Percentiles rank a stretch among this genome's conserved stretches.
Evolutionary conservation across 2,329 filamentous ascomycete genomes (phyloP).

Genomic region (Arachnomyces sp.): DNA sequence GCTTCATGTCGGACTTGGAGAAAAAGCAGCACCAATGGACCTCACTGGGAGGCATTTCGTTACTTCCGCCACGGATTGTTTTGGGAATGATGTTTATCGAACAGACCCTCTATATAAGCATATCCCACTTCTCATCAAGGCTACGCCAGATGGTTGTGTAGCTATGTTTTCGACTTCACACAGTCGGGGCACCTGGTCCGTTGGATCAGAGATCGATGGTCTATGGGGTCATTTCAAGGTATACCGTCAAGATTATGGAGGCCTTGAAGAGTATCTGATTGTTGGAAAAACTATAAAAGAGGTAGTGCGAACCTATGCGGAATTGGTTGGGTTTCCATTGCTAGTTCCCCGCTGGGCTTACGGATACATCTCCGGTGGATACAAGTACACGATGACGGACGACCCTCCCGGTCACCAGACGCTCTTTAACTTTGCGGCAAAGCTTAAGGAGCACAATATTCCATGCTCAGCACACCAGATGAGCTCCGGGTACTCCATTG

Average conservation of each 20-base stretch:
- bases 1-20: slow-evolving; percentile 63
- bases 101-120: slow-evolving; percentile 71
- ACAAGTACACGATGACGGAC: slow-evolving; percentile 54
- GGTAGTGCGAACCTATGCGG: slow-evolving; percentile 58
- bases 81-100: slow-evolving; percentile 64
- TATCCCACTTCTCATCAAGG: slow-evolving; percentile 64
- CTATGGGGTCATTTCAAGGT: slow-evolving; percentile 70
- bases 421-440: slow-evolving; percentile 53
- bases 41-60: slow-evolving; percentile 59
- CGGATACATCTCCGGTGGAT: slow-evolving; percentile 63
- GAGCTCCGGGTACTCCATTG: slow-evolving; percentile 65
- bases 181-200: slow-evolving; percentile 55
- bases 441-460: slow-evolving; percentile 58
- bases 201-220: slow-evolving; percentile 67
- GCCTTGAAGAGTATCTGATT: slow-evolving; percentile 63
- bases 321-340: slow-evolving; percentile 60
- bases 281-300: slow-evolving; percentile 60
- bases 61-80: slow-evolving; percentile 62
- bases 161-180: slow-evolving; percentile 63
- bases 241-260: slow-evolving; percentile 64
- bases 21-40: slow-evolving; percentile 67
- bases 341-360: slow-evolving; percentile 66
- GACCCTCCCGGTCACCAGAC: slow-evolving; percentile 49
- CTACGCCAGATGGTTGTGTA: slow-evolving; percentile 56
- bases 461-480: slow-evolving; percentile 66